Conservation (phyloP, 768 basidiomycete species). For the Asterophora parasitica region DNA sequence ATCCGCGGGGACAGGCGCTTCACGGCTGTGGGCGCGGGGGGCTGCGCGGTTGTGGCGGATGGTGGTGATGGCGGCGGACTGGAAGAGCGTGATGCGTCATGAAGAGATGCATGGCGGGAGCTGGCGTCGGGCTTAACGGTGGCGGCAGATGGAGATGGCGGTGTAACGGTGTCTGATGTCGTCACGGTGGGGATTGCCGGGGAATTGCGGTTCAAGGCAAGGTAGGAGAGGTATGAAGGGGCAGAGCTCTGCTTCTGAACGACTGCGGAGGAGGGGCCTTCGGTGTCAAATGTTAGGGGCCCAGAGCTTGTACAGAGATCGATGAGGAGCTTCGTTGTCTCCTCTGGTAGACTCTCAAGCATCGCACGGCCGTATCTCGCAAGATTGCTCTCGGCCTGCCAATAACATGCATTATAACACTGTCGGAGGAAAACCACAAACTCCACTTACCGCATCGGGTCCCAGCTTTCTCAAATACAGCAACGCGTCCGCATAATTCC, state of each 20-base stretch:
- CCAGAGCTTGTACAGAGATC: constrained; percentile 81
- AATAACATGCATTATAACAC: neutral
- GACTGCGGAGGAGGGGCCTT: constrained; percentile 26
- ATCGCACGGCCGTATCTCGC: constrained; percentile 86
- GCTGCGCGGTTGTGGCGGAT: constrained; percentile 18
- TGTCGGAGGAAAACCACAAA: neutral
- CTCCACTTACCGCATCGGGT: constrained; percentile 62
- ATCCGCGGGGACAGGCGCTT: constrained; percentile 74
- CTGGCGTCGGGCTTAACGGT: constrained; percentile 36
- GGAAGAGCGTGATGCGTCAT: constrained; percentile 27
- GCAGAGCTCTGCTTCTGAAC: constrained; percentile 25
- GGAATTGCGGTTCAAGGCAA: constrained; percentile 63
- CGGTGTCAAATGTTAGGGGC: constrained; percentile 37
- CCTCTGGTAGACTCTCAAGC: constrained; percentile 75
- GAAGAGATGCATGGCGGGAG: constrained; percentile 33
- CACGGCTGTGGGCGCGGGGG: constrained; percentile 25
- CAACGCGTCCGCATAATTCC: constrained; percentile 76
- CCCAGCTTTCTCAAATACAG: constrained; percentile 76
- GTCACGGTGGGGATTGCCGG: constrained; percentile 33
- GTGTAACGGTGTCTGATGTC: constrained; percentile 33
- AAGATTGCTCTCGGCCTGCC: constrained; percentile 79
- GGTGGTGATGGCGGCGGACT: constrained; percentile 30
- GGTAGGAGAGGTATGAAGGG: constrained; percentile 76
- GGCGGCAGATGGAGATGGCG: constrained; percentile 43
- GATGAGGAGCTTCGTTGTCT: constrained; percentile 87